Percentiles rank a stretch among this genome's conserved stretches.
phyloP scores from a whole-genome alignment of 108 stramenopile species.

The Nannochloropsis oceanica region DNA sequence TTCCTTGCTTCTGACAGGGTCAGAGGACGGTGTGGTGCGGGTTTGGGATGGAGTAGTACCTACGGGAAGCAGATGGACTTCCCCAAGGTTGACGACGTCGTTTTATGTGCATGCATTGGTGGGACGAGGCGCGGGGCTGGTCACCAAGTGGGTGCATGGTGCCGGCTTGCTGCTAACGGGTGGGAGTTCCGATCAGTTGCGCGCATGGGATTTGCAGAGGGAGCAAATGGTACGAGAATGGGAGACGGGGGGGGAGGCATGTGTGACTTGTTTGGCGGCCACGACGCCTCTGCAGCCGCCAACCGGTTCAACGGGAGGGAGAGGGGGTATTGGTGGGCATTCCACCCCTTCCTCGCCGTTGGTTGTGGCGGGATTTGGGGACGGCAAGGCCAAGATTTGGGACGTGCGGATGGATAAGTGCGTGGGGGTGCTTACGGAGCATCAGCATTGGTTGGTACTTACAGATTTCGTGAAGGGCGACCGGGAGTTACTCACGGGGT shows the following conservation, averaged over 20 bases:
- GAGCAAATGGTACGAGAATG: slow-evolving; percentile 49
- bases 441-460: slow-evolving; percentile 66
- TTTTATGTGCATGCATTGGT: slow-evolving; percentile 59
- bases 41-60: slow-evolving; percentile 61
- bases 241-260: slow-evolving; percentile 46
- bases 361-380: slow-evolving; percentile 68
- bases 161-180: slow-evolving; percentile 55
- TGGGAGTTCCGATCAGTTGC: slow-evolving; percentile 55
- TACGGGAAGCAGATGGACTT: slow-evolving; percentile 39
- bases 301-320: background rate
- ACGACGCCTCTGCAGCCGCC: slow-evolving; percentile 42
- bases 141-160: slow-evolving; percentile 66
- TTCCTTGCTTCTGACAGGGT: slow-evolving; percentile 61
- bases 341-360: background rate
- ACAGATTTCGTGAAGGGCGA: slow-evolving; percentile 3
- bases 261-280: slow-evolving; percentile 59
- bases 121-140: slow-evolving; percentile 49
- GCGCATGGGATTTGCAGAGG: slow-evolving; percentile 73
- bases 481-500: slow-evolving; percentile 60
- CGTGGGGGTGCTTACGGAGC: slow-evolving; percentile 45
- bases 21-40: slow-evolving; percentile 77
- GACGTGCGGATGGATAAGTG: slow-evolving; percentile 49
- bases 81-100: slow-evolving; percentile 53
- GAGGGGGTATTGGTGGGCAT: slow-evolving; percentile 22
- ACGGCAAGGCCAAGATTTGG: slow-evolving; percentile 65